Evolutionary conservation across 495 filamentous ascomycete genomes (phyloP), one percentile per base, ranked within the genome.

Genomic region (Hyaloscypha finlandica): DNA sequence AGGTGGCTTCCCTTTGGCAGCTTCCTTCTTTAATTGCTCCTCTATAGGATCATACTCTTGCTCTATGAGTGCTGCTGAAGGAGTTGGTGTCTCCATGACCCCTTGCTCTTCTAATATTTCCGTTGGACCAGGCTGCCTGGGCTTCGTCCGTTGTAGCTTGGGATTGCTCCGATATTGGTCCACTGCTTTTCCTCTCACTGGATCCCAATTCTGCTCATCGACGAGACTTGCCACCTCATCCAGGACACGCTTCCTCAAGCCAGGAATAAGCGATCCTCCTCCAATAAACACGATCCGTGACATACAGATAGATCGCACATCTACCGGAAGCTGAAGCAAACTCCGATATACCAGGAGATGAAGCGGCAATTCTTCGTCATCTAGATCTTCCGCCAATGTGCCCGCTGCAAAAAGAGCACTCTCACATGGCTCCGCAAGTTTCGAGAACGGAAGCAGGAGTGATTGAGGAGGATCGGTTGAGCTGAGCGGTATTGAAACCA

Each of bases 251-350:
- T 79, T 78, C 71, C 92, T 93, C 2, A 99, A 78, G 6, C 95
- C 95, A 2, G 91, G 85, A 14, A 98, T 88, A 29, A 86, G 84
- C 45, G 93, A 87, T 56, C 90, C 89, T 6, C 93, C 93, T 42
- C 95, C 95, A 0, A 90, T 89, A 73, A 98, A 88, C 5, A 97
- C 83, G 61, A 99, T 92, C 59, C 94, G 90, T 8, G 93, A 87
- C 91, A 97, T 95, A 76, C 93, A 97, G 9, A 89, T 78, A 0
- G 88, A 87, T 29, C 95, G 88, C 25, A 91, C 86, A 78, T 99
- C 95, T 3, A 93, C 79, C 0, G 93, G 91, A 1, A 96, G 81
- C 11, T 85, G 77, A 2, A 94, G 81, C 4, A 99, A 84, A n/a
- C 84, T 80, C 35, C 84, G 83, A 77, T 96, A 96, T 1, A 93